Percentiles rank a stretch among this genome's conserved stretches.
Conservation (phyloP, 2,329 filamentous ascomycete species). For the Aspergillus floridensis region DNA sequence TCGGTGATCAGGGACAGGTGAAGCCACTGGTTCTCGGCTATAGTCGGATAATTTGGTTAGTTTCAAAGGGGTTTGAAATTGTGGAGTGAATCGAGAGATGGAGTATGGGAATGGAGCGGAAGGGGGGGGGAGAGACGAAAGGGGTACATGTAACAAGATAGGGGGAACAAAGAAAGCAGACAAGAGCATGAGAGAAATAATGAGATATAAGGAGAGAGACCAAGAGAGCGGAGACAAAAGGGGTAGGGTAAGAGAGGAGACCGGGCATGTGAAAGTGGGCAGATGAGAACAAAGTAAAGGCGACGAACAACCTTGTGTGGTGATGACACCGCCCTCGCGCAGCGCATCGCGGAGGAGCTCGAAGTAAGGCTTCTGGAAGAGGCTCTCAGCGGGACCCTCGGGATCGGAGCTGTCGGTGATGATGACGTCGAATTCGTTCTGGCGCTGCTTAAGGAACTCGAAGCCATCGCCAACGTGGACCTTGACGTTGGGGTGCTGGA, state of each 20-base stretch:
- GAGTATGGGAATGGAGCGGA: slow-evolving; percentile 9
- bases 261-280: slow-evolving; percentile 16
- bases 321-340: slow-evolving; percentile 94
- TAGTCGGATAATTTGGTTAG: slow-evolving; percentile 25
- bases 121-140: slow-evolving; percentile 12
- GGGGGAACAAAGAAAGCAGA: neutral
- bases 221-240: slow-evolving; percentile 12
- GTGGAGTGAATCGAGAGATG: neutral
- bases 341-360: slow-evolving; percentile 87
- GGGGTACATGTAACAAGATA: slow-evolving; percentile 13
- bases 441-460: slow-evolving; percentile 95
- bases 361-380: slow-evolving; percentile 99
- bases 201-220: neutral
- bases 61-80: slow-evolving; percentile 6
- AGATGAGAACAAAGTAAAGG: slow-evolving; percentile 54
- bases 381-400: slow-evolving; percentile 89
- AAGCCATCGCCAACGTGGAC: slow-evolving; percentile 95
- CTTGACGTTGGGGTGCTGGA: slow-evolving; percentile 89
- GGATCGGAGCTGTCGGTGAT: slow-evolving; percentile 99
- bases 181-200: neutral
- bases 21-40: slow-evolving; percentile 99
- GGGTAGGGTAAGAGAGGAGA: slow-evolving; percentile 49
- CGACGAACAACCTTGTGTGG: slow-evolving; percentile 99
- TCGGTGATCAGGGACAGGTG: slow-evolving; percentile 90
- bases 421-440: slow-evolving; percentile 98